Base-by-base conservation (phyloP, 495 filamentous ascomycete genomes). In the Pseudotulostoma volvatum region DNA sequence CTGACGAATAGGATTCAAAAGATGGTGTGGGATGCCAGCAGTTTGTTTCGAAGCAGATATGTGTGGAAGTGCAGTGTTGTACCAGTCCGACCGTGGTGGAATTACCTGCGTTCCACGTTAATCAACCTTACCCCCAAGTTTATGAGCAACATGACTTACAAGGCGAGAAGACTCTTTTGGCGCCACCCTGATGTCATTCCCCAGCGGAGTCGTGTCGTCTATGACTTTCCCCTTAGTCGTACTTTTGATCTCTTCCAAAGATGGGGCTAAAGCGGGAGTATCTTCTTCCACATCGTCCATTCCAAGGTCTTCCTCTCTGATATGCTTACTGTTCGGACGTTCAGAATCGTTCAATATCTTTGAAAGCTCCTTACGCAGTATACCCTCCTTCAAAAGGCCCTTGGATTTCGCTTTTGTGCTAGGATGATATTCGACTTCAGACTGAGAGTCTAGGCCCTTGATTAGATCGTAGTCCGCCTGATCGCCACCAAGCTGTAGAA, bases 31-130 rank as follows among this genome's bases (percentile, higher is more conserved):
- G 21, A 71, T 57, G 21, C 67, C 49, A 23, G 61, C 56, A 43
- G 69, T 52, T 42, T 67, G 56, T 38, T 70, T 64, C 11, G 61
- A 47, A 3, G 50, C 42, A 7, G 67, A 57, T 5, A 88, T 57
- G 5, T 58, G 47, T 31, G 79, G 76, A 25, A 87, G 67, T 40
- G 65, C 54, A 28, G 68, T 64, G 33, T 72, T 68, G 54, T 93
- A 80, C 88, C 88, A 96, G 50, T 94, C 87, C 34, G 84, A 74
- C 40, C 80, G 70, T 25, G 84, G 81, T 42, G 73, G 62, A 46
- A 93, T 77, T 9, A 75, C 61, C 83, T 88, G 43, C 15, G 33
- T 33, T 4, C 18, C 21, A n/a, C 23, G 33, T 21, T 63, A 42
- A 64, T 53, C 28, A 45, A n/a, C n/a, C n/a, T n/a, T n/a, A n/a